These are phyloP conservation scores for Dichomitus squalens DNA, from an alignment of 1,284 basidiomycete species.

Conservation along the genomic window DNA sequence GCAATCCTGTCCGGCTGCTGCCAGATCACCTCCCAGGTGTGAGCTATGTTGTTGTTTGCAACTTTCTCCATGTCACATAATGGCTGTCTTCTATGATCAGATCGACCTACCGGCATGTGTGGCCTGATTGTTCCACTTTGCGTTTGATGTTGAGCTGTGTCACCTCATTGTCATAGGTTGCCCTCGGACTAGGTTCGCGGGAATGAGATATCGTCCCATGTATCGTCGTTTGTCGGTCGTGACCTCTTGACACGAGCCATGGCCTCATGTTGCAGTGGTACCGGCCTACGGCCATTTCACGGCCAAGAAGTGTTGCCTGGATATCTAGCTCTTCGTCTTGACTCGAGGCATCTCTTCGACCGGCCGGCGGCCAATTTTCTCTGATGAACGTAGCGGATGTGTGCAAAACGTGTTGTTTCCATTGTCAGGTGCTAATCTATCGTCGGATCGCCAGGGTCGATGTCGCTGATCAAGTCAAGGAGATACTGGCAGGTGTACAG, in stretches of 20 bases:
- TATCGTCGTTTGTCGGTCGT: background rate
- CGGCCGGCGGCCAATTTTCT: background rate
- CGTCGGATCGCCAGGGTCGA: constrained; percentile 72
- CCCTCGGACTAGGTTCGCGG: background rate
- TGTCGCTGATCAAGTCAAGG: constrained; percentile 85
- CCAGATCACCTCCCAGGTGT: too few relatives aligned
- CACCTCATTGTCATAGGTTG: background rate
- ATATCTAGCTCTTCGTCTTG: background rate
- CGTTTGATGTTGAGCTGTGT: background rate
- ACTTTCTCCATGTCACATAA: background rate
- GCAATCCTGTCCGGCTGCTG: too few relatives aligned
- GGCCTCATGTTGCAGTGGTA: background rate
- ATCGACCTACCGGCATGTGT: background rate
- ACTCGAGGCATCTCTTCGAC: too few relatives aligned
- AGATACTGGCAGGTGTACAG: constrained; percentile 68
- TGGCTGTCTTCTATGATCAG: background rate
- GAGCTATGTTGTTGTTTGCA: background rate
- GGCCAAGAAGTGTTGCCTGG: background rate
- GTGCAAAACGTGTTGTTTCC: background rate
- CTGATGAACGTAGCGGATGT: background rate
- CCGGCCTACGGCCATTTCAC: background rate
- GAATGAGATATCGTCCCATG: background rate
- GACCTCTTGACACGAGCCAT: background rate
- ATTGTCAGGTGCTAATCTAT: constrained; percentile 15
- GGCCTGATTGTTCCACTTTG: background rate